A percentile compares a stretch with the other conserved stretches of the same genome.
Evolutionary conservation across 169 alveolate species (phyloP).

Genomic region (Plasmodium sp.): DNA sequence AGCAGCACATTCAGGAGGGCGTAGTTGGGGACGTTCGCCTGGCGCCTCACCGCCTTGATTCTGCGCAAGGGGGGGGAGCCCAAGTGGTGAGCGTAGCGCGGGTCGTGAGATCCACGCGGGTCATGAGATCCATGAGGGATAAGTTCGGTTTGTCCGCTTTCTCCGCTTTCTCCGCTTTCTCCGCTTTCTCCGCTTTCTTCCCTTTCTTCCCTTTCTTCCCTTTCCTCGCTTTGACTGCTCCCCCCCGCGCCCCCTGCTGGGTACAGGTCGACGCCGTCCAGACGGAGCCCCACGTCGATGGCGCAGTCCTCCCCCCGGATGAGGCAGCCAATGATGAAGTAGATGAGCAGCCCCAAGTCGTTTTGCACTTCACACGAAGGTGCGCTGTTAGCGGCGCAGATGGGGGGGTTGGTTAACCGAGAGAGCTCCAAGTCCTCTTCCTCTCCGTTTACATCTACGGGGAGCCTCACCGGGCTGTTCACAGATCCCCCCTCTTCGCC

Average conservation of each 20-base stretch:
- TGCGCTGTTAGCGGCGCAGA: neutral
- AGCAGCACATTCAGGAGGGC: conserved; percentile 16
- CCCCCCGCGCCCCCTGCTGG: neutral
- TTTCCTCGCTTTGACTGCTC: too few relatives aligned
- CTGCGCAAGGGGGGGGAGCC: neutral
- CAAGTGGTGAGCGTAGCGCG: neutral
- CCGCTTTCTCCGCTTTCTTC: neutral
- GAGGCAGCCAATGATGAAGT: conserved; percentile 32
- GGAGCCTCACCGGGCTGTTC: neutral
- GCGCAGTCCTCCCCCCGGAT: conserved; percentile 9
- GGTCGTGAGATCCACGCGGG: neutral
- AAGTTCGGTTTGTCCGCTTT: neutral
- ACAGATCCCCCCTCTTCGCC: neutral
- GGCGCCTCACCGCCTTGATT: neutral
- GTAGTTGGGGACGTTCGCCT: conserved; percentile 10
- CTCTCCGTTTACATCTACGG: neutral
- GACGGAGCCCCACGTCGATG: neutral
- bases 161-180: neutral
- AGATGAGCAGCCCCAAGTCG: conserved; percentile 26
- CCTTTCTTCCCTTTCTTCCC: neutral
- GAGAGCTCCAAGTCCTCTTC: neutral
- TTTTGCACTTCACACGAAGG: neutral
- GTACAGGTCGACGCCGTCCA: neutral
- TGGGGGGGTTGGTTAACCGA: neutral
- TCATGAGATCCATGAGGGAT: too few relatives aligned